phyloP scores from a whole-genome alignment of 257 asterid genomes.

The Solanum infundibuliforme region DNA sequence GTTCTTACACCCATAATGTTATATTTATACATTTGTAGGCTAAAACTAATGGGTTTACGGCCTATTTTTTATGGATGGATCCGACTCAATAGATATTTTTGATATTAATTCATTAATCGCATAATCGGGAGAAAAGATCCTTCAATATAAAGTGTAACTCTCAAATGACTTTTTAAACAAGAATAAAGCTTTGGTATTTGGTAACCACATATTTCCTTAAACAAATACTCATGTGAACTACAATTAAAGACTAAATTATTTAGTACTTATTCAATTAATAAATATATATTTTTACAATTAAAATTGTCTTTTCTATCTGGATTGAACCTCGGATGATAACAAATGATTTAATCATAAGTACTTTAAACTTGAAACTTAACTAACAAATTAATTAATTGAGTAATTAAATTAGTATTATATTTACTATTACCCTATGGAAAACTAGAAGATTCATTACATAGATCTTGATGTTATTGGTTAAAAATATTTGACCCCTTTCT shows the following conservation, averaged over 20 bases:
- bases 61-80: background rate
- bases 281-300: background rate
- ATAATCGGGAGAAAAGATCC: background rate
- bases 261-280: background rate
- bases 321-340: constrained; percentile 1
- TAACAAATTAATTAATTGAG: background rate
- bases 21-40: background rate
- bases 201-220: background rate
- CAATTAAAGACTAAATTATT: background rate
- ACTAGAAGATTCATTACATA: background rate
- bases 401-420: background rate
- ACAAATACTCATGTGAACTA: background rate
- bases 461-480: background rate
- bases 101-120: background rate
- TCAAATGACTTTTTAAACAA: background rate
- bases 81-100: background rate
- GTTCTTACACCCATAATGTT: background rate
- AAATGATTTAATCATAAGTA: background rate
- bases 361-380: background rate
- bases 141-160: background rate
- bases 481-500: background rate
- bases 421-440: background rate
- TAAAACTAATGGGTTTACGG: background rate
- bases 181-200: background rate
- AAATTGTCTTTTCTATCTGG: background rate